Base-by-base conservation (phyloP, 208 protist genomes). In the Trypanosoma platydactyli region DNA sequence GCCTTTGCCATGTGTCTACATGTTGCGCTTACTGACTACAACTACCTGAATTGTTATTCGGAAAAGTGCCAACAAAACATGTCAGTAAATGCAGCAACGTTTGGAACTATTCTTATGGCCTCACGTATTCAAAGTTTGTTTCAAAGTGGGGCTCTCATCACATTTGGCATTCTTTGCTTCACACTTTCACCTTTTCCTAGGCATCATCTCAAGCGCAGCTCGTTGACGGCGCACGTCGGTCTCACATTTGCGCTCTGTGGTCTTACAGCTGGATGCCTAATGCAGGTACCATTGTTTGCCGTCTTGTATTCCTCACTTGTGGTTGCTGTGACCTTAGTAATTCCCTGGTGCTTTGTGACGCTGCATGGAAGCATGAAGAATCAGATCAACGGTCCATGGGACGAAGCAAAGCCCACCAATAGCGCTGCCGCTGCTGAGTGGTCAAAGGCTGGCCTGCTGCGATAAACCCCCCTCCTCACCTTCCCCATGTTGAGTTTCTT, bases 361-460 rank as follows among this genome's bases (percentile, higher is more conserved):
- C 63, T 94, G 58, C 89, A 97, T 62, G 77, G 77, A 45, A 83
- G 76, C 48, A 73, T 82, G 51, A 97, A 97, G 73, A 77, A 79
- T 16, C 92, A 97, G 68, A 95, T 97, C 68, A 95, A 89, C 55
- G 92, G 92, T 0, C 92, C 92, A 13, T 97, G 92, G 89, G 92
- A 97, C 61, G 92, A 97, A 69, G 92, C 92, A 20, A 92, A 89
- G 58, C 92, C 92, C 29, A 95, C 83, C n/a, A 97, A 97, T 79
- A 95, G 88, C 52, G 82, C 88, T 7, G 92, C 92, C 22, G 92
- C 92, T 9, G 89, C 85, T 13, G 89, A 97, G 68, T 97, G 92
- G 92, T 89, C 88, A 27, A 95, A 93, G 61, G 84, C 87, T 16
- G 87, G 90, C 20, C 67, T 96, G 22, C 57, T 96, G 13, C 67